Base-by-base conservation (phyloP, 75 land plant species). In the Pinus taeda region DNA sequence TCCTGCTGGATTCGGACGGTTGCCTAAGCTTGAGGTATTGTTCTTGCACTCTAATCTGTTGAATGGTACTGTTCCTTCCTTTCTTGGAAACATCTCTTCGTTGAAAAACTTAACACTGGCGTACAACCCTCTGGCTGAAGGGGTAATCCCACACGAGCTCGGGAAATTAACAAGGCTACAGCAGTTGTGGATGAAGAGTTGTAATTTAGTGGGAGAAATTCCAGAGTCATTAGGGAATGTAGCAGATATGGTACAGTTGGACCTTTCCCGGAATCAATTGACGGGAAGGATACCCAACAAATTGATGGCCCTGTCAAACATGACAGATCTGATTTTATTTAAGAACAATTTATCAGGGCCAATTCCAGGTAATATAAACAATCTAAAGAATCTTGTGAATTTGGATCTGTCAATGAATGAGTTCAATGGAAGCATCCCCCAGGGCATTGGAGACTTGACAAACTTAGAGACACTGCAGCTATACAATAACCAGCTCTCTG, bases 41-140 rank as follows among this genome's bases (percentile, higher is more conserved):
- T 49, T 77, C 4, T 85, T 93, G 37, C 1, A 71, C 14, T 3
- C 5, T 15, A 87, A 82, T 62, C 79, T 75, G 61, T 85, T 90
- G 72, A 79, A 85, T 29, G 97, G 91, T 11, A 62, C 84, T 21
- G 76, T 88, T 33, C 95, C 97, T 33, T 12, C 71, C 5, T 94
- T 83, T n/a, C 67, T 94, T 59, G 90, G 88, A 3, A 63, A 85
- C 24, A 42, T 93, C 29, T 6, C 82, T 45, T 84, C 74, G n/a
- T 75, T 93, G 49, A 83, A 85, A 49, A 29, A n/a, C 9, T 77
- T 93, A n/a, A 61, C 37, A 3, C 75, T 93, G 30, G 82, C 86
- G 15, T 80, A 79, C 77, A 91, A 89, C 67, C 78, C 71, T 22
- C 80, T 93, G 22, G 30, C 75, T 7, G 85, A 81, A 0, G 57